These are phyloP conservation scores for Daedaleopsis nitida DNA, from an alignment of 768 basidiomycete species.

Conservation along the genomic window DNA sequence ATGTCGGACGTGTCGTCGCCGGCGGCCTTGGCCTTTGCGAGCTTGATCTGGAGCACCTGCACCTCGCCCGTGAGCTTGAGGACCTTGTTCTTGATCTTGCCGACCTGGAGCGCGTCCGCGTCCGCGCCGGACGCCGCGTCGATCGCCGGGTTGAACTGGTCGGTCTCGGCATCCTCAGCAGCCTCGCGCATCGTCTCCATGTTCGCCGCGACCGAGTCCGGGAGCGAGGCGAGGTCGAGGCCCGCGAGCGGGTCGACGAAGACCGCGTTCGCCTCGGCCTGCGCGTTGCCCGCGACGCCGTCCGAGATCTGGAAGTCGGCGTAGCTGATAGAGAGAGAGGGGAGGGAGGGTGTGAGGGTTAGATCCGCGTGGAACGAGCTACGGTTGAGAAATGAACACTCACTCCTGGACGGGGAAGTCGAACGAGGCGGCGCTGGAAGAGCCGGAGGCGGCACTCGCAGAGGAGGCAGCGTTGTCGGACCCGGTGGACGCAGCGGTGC, in stretches of 20 bases:
- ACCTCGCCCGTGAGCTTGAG: conserved; percentile 42
- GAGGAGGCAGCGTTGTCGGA: not conserved
- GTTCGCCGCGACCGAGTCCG: conserved; percentile 25
- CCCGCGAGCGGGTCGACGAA: conserved; percentile 39
- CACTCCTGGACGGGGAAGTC: conserved; percentile 17
- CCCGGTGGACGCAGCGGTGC: not conserved
- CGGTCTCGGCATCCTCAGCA: conserved; percentile 40
- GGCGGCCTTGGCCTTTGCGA: conserved; percentile 38
- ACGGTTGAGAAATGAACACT: conserved; percentile 31
- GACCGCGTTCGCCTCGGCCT: conserved; percentile 40
- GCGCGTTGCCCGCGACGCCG: conserved; percentile 38
- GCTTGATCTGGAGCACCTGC: conserved; percentile 39
- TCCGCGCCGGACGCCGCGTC: conserved; percentile 35
- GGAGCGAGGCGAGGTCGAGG: conserved; percentile 38
- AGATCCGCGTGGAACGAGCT: conserved; percentile 41
- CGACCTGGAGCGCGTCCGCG: conserved; percentile 35
- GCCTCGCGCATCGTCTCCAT: conserved; percentile 38
- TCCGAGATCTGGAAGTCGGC: conserved; percentile 43
- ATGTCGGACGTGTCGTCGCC: conserved; percentile 33
- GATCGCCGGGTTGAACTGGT: conserved; percentile 39
- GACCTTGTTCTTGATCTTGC: conserved; percentile 49
- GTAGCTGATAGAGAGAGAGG: conserved; percentile 31
- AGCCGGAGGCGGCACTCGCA: not conserved
- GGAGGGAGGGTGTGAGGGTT: conserved; percentile 12
- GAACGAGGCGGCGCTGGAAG: conserved; percentile 4